Conservation (phyloP, 2,329 filamentous ascomycete species). For the Sarocladium oryzae region DNA sequence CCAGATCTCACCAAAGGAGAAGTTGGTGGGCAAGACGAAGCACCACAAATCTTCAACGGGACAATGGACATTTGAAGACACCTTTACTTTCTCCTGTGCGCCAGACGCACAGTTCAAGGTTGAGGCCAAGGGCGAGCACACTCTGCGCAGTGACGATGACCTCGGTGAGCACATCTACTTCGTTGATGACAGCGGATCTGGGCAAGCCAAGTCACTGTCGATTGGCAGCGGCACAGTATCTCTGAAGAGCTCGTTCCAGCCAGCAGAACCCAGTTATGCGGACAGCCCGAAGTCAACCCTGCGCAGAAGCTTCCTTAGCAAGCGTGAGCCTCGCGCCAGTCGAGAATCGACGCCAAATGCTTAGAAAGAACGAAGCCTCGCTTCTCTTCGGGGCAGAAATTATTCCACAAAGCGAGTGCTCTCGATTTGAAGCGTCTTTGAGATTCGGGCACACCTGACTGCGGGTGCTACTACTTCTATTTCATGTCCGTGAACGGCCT, state of each 20-base stretch:
- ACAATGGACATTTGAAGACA: constrained; percentile 65
- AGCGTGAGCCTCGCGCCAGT: constrained; percentile 37
- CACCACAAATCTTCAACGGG: constrained; percentile 69
- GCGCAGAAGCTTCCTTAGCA: constrained; percentile 49
- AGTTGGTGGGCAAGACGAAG: constrained; percentile 87
- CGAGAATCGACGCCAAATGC: constrained; percentile 38
- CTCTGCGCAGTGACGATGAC: constrained; percentile 75
- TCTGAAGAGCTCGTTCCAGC: constrained; percentile 66
- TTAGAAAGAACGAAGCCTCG: constrained; percentile 12
- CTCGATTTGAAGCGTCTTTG: neutral
- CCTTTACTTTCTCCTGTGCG: constrained; percentile 69
- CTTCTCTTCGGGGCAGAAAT: neutral
- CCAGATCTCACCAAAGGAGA: constrained; percentile 61
- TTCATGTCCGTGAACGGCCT: constrained; percentile 4
- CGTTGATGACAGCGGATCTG: constrained; percentile 70
- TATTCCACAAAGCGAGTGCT: neutral
- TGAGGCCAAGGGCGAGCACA: constrained; percentile 76
- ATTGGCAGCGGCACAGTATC: constrained; percentile 68
- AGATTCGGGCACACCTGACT: neutral
- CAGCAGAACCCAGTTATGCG: constrained; percentile 37
- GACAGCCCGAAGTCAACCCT: constrained; percentile 42
- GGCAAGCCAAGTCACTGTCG: constrained; percentile 64
- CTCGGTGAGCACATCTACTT: constrained; percentile 86
- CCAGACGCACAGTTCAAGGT: constrained; percentile 84
- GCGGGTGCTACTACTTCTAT: neutral